phyloP scores from a whole-genome alignment of 768 basidiomycete species.

The Agaricus subrufescens region DNA sequence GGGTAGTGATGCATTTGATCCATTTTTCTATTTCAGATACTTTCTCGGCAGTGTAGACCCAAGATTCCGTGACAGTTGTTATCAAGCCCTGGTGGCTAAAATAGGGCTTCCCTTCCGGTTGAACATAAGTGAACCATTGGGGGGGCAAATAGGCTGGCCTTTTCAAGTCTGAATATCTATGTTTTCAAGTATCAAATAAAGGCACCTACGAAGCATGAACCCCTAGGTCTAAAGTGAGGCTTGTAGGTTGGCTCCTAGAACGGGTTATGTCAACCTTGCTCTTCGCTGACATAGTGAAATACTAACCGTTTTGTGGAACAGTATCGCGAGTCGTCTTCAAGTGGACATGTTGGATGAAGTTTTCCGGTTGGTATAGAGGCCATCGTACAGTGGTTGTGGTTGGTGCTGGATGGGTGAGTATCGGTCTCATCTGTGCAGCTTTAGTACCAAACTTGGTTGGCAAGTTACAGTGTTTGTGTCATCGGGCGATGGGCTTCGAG shows the following conservation, averaged over 20 bases:
- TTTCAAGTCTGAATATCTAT: background rate
- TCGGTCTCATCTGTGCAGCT: too few relatives aligned
- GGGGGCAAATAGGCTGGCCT: constrained; percentile 37
- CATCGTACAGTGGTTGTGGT: too few relatives aligned
- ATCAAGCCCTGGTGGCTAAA: constrained; percentile 33
- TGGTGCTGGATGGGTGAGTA: too few relatives aligned
- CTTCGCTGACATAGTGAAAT: background rate
- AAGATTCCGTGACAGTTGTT: constrained; percentile 49
- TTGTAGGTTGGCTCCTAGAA: background rate
- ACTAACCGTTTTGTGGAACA: background rate
- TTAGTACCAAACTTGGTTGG: too few relatives aligned
- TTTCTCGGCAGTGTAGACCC: constrained; percentile 35
- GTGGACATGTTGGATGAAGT: background rate
- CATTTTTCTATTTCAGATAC: constrained; percentile 33
- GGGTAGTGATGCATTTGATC: constrained; percentile 26
- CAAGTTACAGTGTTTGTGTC: too few relatives aligned
- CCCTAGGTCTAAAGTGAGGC: background rate
- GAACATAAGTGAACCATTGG: constrained; percentile 42
- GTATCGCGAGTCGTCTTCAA: background rate
- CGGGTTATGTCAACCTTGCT: background rate
- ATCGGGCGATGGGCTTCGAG: too few relatives aligned
- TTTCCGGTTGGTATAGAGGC: background rate
- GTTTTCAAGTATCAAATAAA: too few relatives aligned
- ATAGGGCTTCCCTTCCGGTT: constrained; percentile 62
- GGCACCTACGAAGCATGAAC: background rate